Conservation (phyloP, 176 grass and related monocot species). For the Tillandsia fasciculata region DNA sequence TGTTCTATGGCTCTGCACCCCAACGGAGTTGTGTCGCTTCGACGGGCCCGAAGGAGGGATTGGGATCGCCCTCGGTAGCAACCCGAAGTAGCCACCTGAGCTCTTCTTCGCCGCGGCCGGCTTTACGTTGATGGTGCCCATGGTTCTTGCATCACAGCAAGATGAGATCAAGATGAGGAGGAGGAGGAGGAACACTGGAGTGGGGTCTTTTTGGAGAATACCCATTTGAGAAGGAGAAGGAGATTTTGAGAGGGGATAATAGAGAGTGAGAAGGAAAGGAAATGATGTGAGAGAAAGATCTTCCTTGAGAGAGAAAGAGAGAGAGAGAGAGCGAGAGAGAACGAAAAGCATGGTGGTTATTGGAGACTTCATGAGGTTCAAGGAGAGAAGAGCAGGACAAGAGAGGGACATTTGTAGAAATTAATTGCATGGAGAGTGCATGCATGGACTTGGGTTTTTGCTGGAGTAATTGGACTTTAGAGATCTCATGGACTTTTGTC, state of each 20-base stretch:
- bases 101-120: constrained; percentile 30
- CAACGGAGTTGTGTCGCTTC: constrained; percentile 72
- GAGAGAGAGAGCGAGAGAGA: no score
- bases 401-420: no score
- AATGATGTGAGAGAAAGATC: no score
- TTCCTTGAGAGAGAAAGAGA: no score
- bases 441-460: no score
- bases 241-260: not conserved
- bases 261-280: not conserved
- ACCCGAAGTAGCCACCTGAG: constrained; percentile 42
- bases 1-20: constrained; percentile 32
- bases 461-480: no score
- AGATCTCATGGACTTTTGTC: no score
- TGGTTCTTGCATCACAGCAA: constrained; percentile 51
- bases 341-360: no score
- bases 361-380: no score
- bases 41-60: constrained; percentile 62
- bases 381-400: no score
- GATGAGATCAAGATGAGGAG: constrained; percentile 12
- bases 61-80: constrained; percentile 42
- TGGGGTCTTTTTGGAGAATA: not conserved
- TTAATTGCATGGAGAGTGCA: no score
- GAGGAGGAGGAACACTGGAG: constrained; percentile 15
- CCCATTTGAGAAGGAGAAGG: constrained; percentile 14
- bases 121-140: constrained; percentile 36